Conservation (phyloP, 176 grass and related monocot genomes). For the Themeda triandra region DNA sequence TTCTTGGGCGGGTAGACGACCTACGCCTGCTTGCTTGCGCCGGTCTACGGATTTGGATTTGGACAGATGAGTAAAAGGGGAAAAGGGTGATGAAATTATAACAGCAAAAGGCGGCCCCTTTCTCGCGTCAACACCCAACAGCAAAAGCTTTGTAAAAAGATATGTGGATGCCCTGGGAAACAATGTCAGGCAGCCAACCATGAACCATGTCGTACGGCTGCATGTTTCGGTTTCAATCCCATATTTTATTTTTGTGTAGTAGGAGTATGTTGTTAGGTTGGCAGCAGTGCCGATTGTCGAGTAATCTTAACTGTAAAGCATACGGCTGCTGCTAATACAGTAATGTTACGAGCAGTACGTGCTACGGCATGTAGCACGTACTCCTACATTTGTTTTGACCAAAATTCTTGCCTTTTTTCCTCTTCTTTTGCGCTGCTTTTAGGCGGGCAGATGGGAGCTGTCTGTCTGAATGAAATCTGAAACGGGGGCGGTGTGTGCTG, state of each 20-base stretch:
- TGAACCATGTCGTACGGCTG: not conserved
- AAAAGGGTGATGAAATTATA: not conserved
- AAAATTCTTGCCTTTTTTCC: not conserved
- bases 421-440: not conserved
- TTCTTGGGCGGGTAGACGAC: too few relatives aligned
- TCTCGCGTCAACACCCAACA: slow-evolving; percentile 16
- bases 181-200: not conserved
- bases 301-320: slow-evolving; percentile 6
- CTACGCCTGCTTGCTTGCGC: not conserved
- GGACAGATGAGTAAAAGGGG: not conserved
- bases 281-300: not conserved
- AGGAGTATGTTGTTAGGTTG: not conserved
- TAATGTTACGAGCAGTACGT: not conserved
- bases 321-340: not conserved
- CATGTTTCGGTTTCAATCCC: not conserved
- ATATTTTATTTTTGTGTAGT: not conserved
- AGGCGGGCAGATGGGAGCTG: not conserved
- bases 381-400: not conserved
- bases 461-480: not conserved
- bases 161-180: not conserved
- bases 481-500: not conserved
- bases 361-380: not conserved
- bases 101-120: not conserved
- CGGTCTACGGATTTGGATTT: slow-evolving; percentile 20
- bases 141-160: not conserved